Evolutionary conservation across 768 basidiomycete genomes (phyloP).

Genomic region (Russula compacta): DNA sequence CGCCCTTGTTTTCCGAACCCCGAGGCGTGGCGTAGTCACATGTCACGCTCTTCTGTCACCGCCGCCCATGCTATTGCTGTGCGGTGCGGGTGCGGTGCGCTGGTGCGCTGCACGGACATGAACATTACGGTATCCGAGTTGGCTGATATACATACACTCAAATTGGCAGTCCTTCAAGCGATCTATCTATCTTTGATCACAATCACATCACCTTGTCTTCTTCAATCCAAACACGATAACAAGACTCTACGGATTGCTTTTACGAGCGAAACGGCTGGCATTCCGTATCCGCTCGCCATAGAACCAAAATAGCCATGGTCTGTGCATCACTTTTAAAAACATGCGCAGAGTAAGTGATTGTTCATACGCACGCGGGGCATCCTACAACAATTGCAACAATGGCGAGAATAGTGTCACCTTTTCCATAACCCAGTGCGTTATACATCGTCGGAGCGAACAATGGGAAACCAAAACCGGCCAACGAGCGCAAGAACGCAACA

Average conservation of each 20-base stretch:
- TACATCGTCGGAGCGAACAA: slow-evolving; percentile 71
- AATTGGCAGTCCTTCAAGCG: background rate
- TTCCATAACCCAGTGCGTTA: slow-evolving; percentile 54
- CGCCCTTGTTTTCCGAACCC: background rate
- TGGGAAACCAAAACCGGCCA: slow-evolving; percentile 69
- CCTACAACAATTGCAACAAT: slow-evolving; percentile 48
- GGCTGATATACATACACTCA: no score
- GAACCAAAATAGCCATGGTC: slow-evolving; percentile 37
- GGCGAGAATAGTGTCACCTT: slow-evolving; percentile 58
- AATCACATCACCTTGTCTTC: background rate
- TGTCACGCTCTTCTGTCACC: background rate
- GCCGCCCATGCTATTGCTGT: background rate
- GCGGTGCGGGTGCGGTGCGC: no score
- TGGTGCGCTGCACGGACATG: no score
- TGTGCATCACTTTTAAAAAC: slow-evolving; percentile 30
- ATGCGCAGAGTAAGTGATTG: background rate
- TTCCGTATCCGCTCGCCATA: slow-evolving; percentile 37
- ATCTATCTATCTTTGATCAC: background rate
- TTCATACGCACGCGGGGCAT: slow-evolving; percentile 33
- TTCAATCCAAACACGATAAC: background rate
- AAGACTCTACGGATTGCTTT: background rate
- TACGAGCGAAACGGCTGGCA: background rate
- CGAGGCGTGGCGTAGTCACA: background rate
- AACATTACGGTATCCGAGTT: no score
- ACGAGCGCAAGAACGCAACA: slow-evolving; percentile 48